phyloP scores from a whole-genome alignment of 2,329 filamentous ascomycete genomes.

The Hypoxylon sp. region DNA sequence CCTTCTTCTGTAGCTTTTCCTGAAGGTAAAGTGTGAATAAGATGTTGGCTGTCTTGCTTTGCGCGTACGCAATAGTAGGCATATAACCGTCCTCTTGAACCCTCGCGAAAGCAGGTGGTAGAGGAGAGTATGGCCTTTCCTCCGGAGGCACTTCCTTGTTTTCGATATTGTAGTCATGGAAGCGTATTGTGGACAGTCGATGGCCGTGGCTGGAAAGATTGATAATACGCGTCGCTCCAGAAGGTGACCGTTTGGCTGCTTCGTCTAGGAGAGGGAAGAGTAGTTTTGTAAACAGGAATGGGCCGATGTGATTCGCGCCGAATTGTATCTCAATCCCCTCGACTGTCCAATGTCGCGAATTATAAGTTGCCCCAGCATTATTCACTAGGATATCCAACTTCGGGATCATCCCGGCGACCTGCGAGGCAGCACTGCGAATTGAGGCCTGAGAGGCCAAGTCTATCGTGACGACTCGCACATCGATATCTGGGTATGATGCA shows the following conservation, averaged over 20 bases:
- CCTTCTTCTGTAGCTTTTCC: constrained; percentile 51
- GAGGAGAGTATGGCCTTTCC: constrained; percentile 51
- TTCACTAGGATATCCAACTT: constrained; percentile 61
- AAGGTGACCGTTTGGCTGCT: constrained; percentile 53
- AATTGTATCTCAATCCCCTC: constrained; percentile 62
- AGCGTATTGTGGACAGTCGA: constrained; percentile 59
- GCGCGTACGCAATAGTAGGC: constrained; percentile 62
- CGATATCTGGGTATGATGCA: constrained; percentile 54
- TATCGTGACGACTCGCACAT: constrained; percentile 55
- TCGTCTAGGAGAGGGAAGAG: constrained; percentile 56
- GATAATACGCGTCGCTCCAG: constrained; percentile 56
- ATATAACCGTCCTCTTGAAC: constrained; percentile 56
- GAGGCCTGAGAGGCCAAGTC: constrained; percentile 58
- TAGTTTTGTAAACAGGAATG: constrained; percentile 58
- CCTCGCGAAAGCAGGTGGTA: constrained; percentile 53
- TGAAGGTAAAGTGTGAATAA: constrained; percentile 61
- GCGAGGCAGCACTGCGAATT: constrained; percentile 56
- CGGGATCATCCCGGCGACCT: constrained; percentile 53
- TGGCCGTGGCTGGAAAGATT: constrained; percentile 61
- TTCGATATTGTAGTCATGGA: constrained; percentile 62
- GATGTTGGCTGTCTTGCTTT: constrained; percentile 68
- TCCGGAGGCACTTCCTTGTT: constrained; percentile 57
- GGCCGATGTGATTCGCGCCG: constrained; percentile 58
- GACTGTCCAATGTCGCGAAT: constrained; percentile 58
- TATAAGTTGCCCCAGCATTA: constrained; percentile 59